Evolutionary conservation across 306 rosid species (phyloP).

Genomic region (Pueraria montana): DNA sequence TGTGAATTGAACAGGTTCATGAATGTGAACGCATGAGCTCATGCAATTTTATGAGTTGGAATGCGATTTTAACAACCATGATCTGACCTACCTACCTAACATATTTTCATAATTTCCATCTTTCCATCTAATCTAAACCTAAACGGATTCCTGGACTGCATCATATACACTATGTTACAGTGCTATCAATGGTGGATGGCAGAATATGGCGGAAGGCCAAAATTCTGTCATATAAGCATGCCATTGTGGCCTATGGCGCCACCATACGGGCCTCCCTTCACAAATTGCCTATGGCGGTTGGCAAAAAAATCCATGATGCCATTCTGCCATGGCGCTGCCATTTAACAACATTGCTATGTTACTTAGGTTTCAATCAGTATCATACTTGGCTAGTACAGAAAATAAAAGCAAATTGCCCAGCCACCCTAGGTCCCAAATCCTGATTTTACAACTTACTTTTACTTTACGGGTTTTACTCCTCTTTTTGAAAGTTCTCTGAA

Average conservation of each 20-base stretch:
- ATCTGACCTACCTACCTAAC: neutral
- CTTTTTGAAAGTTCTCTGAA: neutral
- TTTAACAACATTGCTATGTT: no score
- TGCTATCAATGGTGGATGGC: no score
- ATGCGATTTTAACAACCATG: neutral
- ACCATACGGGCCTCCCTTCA: no score
- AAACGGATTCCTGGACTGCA: neutral
- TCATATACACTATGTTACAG: neutral
- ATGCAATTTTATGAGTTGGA: neutral
- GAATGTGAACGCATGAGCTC: neutral
- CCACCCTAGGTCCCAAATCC: slow-evolving; percentile 1
- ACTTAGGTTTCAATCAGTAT: slow-evolving; percentile 27
- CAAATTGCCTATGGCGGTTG: no score
- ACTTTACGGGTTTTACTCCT: neutral
- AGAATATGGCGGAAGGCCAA: no score
- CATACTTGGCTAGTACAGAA: neutral
- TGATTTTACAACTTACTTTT: neutral
- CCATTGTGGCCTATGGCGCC: no score
- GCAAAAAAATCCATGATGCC: no score
- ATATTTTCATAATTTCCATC: slow-evolving; percentile 8
- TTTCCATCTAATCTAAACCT: slow-evolving; percentile 3
- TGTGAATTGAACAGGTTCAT: neutral
- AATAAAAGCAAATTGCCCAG: neutral
- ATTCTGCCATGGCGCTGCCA: no score
- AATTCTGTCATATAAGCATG: no score